Conservation (phyloP, 2,329 filamentous ascomycete genomes). For the Pestalotiopsis sp. region DNA sequence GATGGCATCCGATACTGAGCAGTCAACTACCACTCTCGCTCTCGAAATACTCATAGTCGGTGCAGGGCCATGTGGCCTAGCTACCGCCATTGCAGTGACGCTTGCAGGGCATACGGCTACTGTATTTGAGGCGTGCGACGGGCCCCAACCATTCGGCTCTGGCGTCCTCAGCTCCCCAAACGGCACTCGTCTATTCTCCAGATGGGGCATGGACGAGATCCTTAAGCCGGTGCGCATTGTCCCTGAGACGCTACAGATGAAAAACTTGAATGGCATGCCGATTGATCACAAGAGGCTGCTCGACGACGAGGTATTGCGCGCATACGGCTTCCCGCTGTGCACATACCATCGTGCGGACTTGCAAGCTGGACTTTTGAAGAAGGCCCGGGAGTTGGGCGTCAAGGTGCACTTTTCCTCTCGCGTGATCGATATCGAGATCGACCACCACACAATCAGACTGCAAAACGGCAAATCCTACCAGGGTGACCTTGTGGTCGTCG, state of each 20-base stretch:
- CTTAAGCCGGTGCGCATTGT: not conserved
- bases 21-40: not conserved
- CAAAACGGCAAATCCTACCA: not conserved
- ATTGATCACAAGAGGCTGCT: not conserved
- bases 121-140: conserved; percentile 1
- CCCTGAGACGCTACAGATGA: not conserved
- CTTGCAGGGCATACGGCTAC: conserved; percentile 7
- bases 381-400: not conserved
- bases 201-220: conserved; percentile 1
- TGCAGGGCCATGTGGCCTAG: conserved; percentile 11
- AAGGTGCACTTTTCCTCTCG: not conserved
- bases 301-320: not conserved
- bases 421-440: not conserved
- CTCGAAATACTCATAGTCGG: conserved; percentile 7
- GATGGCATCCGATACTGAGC: not conserved
- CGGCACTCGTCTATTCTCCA: not conserved
- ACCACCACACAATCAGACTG: not conserved
- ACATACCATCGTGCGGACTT: not conserved
- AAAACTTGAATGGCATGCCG: not conserved
- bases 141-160: conserved; percentile 2
- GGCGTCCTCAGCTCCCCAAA: conserved; percentile 3
- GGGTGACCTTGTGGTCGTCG: conserved; percentile 3
- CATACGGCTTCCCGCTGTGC: not conserved
- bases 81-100: conserved; percentile 11
- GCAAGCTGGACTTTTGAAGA: not conserved